Base-by-base conservation (phyloP, 805 yeast genomes). In the Schizosaccharomyces octosporus region DNA sequence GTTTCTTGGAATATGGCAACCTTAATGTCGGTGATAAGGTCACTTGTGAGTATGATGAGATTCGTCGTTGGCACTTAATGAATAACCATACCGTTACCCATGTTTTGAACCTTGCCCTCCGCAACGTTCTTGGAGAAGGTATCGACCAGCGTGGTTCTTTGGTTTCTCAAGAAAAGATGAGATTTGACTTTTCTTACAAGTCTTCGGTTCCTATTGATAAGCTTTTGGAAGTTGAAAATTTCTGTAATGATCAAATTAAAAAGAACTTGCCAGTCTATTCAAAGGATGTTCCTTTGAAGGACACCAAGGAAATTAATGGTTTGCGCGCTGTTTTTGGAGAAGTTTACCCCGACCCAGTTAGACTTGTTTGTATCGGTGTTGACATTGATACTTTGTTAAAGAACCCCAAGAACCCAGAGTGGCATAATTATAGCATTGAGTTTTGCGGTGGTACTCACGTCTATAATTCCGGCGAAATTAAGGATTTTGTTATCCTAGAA, bases 361-460 rank as follows among this genome's bases (percentile, higher is more conserved):
- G 98, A 72, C 98, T 93, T 66, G 97, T 93, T 59, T 86, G 95
- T 39, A 85, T 93, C 69, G 99, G 99, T 69, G 84, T 80, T 51
- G 82, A 95, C 59, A 88, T 93, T 55, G 88, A 85, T 31, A 93
- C 85, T 15, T 76, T 93, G 66, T 71, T 90, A 66, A 76, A 77
- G 5, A 76, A 82, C 67, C 95, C 97, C 66, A 67, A 75, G 36
- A 85, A 80, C 69, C 74, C 75, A 61, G 80, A 86, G 68, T 93
- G 98, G 97, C 74, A 72, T 67, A 74, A 79, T 54, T 76, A 79
- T 69, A 87, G 96, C 1, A 78, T 93, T 66, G 99, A 93, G 75
- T 93, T 93, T 78, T 93, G 99, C 75, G 99, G 99, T 75, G 99
- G 99, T 74, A 93, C 98, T 13, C 99, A 93, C 69, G 96, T 93